Conservation (phyloP, 2,329 filamentous ascomycete genomes). For the Verticillium alfalfae region DNA sequence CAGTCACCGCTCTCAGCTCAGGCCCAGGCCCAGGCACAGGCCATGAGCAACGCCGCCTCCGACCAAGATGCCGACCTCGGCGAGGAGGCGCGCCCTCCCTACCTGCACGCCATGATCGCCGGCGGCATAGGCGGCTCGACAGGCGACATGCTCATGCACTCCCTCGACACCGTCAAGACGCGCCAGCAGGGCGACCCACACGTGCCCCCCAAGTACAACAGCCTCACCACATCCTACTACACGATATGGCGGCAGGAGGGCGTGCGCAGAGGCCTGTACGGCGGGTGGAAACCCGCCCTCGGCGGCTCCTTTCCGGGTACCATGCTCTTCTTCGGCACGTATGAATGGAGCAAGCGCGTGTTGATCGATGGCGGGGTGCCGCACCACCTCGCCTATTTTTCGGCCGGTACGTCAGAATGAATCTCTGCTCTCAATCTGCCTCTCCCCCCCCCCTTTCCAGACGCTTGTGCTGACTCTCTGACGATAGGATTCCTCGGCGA, state of each 20-base stretch:
- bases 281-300: constrained; percentile 87
- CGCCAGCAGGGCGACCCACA: constrained; percentile 94
- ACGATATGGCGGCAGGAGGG: constrained; percentile 94
- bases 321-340: constrained; percentile 90
- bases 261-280: constrained; percentile 77
- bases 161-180: constrained; percentile 96
- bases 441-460: no score
- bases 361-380: constrained; percentile 82
- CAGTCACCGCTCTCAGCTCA: not conserved
- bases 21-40: not conserved
- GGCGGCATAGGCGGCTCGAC: constrained; percentile 89
- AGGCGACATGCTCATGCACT: constrained; percentile 98
- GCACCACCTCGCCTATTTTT: constrained; percentile 78
- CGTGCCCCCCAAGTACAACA: constrained; percentile 87
- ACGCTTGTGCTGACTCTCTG: not conserved
- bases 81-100: constrained; percentile 36
- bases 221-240: constrained; percentile 82
- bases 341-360: constrained; percentile 88
- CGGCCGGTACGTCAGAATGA: constrained; percentile 55
- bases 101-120: constrained; percentile 73
- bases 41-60: constrained; percentile 3
- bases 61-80: constrained; percentile 26
- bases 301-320: constrained; percentile 91
- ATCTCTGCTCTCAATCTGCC: no score
- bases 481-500: constrained; percentile 80